Percentiles rank a stretch among this genome's conserved stretches.
Evolutionary conservation across 305 asterid species (phyloP).

Genomic region (Fraxinus sp.): DNA sequence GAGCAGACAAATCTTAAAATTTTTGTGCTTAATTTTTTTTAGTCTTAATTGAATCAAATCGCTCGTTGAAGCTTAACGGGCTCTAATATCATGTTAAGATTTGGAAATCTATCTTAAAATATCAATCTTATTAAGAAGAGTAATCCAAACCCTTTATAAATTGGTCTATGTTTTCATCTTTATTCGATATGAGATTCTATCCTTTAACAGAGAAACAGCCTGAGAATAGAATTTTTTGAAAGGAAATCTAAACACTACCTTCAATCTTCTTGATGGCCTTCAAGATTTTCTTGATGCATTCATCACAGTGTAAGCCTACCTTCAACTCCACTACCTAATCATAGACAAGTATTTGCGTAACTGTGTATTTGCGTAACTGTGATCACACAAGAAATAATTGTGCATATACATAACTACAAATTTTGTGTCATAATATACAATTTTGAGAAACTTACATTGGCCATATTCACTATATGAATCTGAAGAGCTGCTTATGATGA

Average conservation of each 20-base stretch:
- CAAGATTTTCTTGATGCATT: conserved; percentile 85
- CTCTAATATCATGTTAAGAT: too few species aligned
- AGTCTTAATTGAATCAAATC: too few species aligned
- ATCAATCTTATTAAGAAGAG: too few species aligned
- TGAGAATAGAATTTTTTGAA: not conserved
- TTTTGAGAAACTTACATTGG: conserved; percentile 42
- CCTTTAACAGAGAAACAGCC: not conserved
- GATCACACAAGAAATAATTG: not conserved
- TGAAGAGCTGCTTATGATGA: conserved; percentile 7
- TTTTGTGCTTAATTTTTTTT: too few species aligned
- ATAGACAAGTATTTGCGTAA: not conserved
- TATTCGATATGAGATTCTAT: too few species aligned
- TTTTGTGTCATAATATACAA: not conserved
- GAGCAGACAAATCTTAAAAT: too few species aligned
- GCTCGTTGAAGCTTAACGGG: too few species aligned
- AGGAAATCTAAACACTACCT: conserved; percentile 36
- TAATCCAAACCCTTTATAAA: too few species aligned
- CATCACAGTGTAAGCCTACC: conserved; percentile 79
- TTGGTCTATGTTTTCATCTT: too few species aligned
- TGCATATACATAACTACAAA: too few species aligned
- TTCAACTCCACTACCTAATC: conserved; percentile 74
- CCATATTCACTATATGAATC: conserved; percentile 22
- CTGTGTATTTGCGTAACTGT: too few species aligned
- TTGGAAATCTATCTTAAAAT: too few species aligned
- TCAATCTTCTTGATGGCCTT: conserved; percentile 88